Evolutionary conservation across 1,284 basidiomycete genomes (phyloP), one percentile per base, ranked within the genome.

Genomic region (Rhodotorula sp.): DNA sequence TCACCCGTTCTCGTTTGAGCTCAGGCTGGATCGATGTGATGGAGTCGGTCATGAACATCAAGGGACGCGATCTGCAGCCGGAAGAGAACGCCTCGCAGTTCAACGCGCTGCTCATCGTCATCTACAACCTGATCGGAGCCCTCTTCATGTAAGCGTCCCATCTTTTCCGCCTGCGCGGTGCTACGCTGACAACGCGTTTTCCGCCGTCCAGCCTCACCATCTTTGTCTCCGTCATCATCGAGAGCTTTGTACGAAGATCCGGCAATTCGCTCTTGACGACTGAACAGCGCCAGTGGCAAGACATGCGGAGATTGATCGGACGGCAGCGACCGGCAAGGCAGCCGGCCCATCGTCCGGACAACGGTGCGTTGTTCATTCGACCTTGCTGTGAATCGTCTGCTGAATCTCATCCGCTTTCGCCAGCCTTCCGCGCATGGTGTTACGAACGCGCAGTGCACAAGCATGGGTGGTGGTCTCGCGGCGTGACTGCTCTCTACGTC

Each of bases 241-340:
- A 78, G 29, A 78, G 77, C 69, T 75, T 79, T 89, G 79, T 82
- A 5, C 51, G 42, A 4, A 22, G 49, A 30, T 77, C 91, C 83
- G 93, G 97, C 80, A 96, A 97, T 81, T 62, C 90, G 7, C 87
- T 91, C 68, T 83, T 91, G 59, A 98, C 94, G 0, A 87, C 89
- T 64, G 86, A 92, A n/a, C 95, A 98, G 79, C 84, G 90, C 67
- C 93, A 95, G 80, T 99, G 95, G 95, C 90, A 95, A 67, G 93
- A 98, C 80, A 81, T 99, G 29, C 87, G 91, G 75, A 93, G 93
- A 78, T 84, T 95, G 59, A 91, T 99, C 80, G 87, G 85, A 67
- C 88, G 93, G 33, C 94, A 98, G 78, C 85, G 87, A 46, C 95
- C 95, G 0, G 91, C 93, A 0, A 91, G 90, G 77, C 83, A 91